Evolutionary conservation across 768 basidiomycete species (phyloP), one percentile per base, ranked within the genome.

Genomic region (Sistotremastrum suecicum): DNA sequence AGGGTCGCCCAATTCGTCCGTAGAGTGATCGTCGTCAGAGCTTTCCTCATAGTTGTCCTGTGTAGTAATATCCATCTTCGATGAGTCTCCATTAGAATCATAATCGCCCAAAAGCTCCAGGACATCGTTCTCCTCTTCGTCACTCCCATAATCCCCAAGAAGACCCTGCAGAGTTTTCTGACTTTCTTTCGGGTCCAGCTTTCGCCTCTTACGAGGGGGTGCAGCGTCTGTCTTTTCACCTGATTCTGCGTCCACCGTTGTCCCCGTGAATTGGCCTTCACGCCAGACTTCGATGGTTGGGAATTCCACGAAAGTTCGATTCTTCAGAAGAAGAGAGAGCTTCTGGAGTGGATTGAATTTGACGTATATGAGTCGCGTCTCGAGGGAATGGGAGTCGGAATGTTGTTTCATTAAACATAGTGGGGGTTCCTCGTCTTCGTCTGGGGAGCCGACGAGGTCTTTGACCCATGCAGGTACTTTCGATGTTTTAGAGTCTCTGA

Each of bases 271-370:
- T 32, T 77, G 62, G 12, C 58, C 65, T 28, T 63, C 72, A 41
- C 80, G 75, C 68, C 79, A 80, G 5, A 92, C 60, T 46, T 89
- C 81, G 39, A 94, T 75, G 1, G 78, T 79, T 5, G 90, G 90
- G 55, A 75, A 94, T 59, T 94, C 90, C 33, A 83, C 71, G 59
- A 90, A 89, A 31, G 74, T 66, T 38, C 75, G 83, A 42, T 75
- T 62, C 34, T 65, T 67, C 39, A 94, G 63, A 5, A 70, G 60
- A 29, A 57, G 54, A 7, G 58, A 54, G 30, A 92, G 65, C 28
- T 69, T 59, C 38, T 69, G 53, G 3, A 61, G 57, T 2, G 71
- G 62, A 43, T 83, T 75, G 8, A 90, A 61, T 34, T 69, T 70
- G 56, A 81, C 71, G 57, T 77, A 83, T 5, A 20, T 20, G 20